Evolutionary conservation across 441 rosid species (phyloP).

Genomic region (Bruguiera hainesii): DNA sequence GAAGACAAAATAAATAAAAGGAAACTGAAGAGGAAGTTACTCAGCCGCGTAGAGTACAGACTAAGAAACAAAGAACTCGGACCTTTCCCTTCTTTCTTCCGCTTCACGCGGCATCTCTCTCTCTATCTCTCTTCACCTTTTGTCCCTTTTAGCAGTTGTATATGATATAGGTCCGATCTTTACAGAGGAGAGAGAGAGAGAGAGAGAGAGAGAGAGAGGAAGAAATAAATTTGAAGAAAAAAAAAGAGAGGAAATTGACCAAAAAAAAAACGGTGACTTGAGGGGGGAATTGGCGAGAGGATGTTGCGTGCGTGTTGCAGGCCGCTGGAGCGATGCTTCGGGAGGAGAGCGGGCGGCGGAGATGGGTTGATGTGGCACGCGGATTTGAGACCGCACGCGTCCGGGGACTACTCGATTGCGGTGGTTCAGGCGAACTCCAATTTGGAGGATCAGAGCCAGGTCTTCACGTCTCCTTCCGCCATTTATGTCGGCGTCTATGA

Average conservation of each 20-base stretch:
- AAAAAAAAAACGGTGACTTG: background rate
- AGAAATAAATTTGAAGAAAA: background rate
- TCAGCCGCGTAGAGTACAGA: conserved; percentile 33
- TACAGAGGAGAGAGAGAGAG: background rate
- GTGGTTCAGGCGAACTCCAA: conserved; percentile 79
- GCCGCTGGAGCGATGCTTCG: conserved; percentile 67
- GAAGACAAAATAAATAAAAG: background rate
- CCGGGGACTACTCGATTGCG: conserved; percentile 86
- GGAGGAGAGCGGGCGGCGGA: conserved; percentile 33
- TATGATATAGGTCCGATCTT: background rate
- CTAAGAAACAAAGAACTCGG: background rate
- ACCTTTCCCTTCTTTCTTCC: conserved; percentile 16
- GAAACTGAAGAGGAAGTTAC: background rate
- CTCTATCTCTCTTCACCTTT: background rate
- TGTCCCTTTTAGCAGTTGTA: background rate
- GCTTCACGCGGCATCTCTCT: conserved; percentile 47
- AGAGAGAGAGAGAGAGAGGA: background rate
- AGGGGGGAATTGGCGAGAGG: conserved; percentile 19
- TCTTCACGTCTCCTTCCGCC: conserved; percentile 59
- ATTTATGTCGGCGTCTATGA: conserved; percentile 88
- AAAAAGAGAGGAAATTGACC: no score
- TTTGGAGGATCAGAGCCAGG: conserved; percentile 86
- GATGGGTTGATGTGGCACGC: conserved; percentile 75
- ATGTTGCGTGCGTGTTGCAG: conserved; percentile 55
- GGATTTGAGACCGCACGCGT: conserved; percentile 67